phyloP scores from a whole-genome alignment of 176 grass and related monocot genomes.

The Aegilops bicornis region DNA sequence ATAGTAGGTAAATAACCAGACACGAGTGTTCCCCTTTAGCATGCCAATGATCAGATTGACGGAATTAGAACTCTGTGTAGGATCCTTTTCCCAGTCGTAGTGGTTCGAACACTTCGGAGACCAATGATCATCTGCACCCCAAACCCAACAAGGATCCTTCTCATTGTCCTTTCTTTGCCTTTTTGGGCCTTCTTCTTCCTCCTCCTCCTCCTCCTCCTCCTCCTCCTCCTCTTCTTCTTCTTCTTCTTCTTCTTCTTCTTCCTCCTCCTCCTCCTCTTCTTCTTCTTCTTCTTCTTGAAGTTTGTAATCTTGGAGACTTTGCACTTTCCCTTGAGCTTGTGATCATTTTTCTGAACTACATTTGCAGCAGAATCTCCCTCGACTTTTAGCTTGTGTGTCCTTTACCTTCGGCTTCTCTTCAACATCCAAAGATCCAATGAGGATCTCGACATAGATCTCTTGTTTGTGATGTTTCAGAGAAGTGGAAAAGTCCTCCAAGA shows the following conservation, averaged over 20 bases:
- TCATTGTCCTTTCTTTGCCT: background rate
- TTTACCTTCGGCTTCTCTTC: background rate
- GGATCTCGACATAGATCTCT: background rate
- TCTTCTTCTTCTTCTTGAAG: background rate
- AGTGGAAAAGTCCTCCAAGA: background rate
- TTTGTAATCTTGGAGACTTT: background rate
- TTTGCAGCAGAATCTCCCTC: background rate
- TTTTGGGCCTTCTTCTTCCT: background rate
- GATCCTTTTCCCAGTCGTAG: no score
- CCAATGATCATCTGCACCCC: no score
- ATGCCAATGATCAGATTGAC: background rate
- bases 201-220: no score
- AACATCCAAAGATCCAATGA: background rate
- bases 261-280: no score
- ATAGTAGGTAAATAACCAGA: background rate
- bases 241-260: no score
- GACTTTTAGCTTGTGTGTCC: background rate
- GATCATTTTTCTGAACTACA: background rate
- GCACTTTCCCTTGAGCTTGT: background rate
- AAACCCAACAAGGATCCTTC: background rate
- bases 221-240: no score
- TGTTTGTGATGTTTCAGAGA: background rate
- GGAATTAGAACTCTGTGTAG: background rate
- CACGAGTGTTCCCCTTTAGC: no score
- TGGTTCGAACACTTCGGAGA: no score